These are phyloP conservation scores for Globisporangium spinosum DNA, from an alignment of 352 stramenopile species.

Conservation along the genomic window DNA sequence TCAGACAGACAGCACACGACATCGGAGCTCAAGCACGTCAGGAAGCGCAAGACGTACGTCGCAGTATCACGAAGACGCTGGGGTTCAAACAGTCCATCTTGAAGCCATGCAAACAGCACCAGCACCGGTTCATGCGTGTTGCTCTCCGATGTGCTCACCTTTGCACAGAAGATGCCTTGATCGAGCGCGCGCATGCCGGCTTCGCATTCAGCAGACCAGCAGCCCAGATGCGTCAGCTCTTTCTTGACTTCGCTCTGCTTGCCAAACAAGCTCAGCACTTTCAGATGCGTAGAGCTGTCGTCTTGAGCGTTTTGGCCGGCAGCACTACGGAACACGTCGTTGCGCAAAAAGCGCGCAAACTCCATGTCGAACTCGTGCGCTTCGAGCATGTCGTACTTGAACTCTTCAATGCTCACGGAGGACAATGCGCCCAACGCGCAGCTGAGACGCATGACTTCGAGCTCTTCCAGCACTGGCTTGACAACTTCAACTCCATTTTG, in stretches of 20 bases:
- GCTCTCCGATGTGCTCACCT: not conserved
- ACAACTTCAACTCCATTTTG: conserved; percentile 66
- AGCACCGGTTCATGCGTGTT: too few species aligned
- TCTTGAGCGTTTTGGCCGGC: not conserved
- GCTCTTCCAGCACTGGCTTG: conserved; percentile 59
- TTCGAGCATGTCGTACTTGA: conserved; percentile 45
- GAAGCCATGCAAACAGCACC: conserved; percentile 52
- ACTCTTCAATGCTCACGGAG: conserved; percentile 35
- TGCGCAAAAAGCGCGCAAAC: conserved; percentile 50
- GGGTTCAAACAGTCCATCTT: conserved; percentile 38
- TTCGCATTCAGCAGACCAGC: conserved; percentile 43
- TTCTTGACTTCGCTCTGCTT: conserved; percentile 47
- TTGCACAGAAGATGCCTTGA: conserved; percentile 53
- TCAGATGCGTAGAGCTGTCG: conserved; percentile 12
- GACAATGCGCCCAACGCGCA: conserved; percentile 44
- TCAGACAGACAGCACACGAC: too few species aligned
- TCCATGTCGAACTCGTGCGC: conserved; percentile 60
- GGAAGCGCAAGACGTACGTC: conserved; percentile 62
- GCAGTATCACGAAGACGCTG: conserved; percentile 42
- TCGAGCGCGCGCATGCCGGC: conserved; percentile 28
- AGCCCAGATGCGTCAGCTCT: conserved; percentile 29
- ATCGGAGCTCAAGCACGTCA: too few species aligned
- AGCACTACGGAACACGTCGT: conserved; percentile 35
- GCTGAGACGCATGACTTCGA: conserved; percentile 62
- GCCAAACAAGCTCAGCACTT: conserved; percentile 51